These are phyloP conservation scores for Raffaelea ambrosiae DNA, from an alignment of 2,329 filamentous ascomycete species.

Conservation along the genomic window DNA sequence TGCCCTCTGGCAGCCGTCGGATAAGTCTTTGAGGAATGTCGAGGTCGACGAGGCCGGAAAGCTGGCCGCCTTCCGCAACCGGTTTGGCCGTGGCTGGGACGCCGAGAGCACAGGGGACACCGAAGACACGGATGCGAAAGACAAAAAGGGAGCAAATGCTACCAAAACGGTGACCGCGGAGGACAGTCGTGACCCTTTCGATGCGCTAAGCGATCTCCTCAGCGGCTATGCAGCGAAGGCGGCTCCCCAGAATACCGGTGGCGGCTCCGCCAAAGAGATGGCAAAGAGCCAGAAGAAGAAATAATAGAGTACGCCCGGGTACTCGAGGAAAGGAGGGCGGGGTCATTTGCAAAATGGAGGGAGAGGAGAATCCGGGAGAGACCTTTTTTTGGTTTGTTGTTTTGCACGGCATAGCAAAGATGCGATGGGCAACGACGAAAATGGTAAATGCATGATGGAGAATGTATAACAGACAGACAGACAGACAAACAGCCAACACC, in stretches of 20 bases:
- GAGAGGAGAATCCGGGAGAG: no score
- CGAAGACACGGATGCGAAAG: background rate
- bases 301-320: slow-evolving; percentile 40
- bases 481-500: slow-evolving; percentile 1
- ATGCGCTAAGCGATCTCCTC: slow-evolving; percentile 42
- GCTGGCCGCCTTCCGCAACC: slow-evolving; percentile 73
- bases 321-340: no score
- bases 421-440: no score
- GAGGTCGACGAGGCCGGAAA: slow-evolving; percentile 93
- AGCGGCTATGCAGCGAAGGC: slow-evolving; percentile 37
- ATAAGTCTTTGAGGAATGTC: slow-evolving; percentile 72
- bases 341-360: no score
- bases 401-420: background rate
- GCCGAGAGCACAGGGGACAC: slow-evolving; percentile 29
- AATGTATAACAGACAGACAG: background rate
- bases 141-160: slow-evolving; percentile 8
- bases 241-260: slow-evolving; percentile 26
- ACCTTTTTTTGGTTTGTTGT: slow-evolving; percentile 21
- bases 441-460: no score
- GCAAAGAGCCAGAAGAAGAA: slow-evolving; percentile 33
- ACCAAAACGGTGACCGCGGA: slow-evolving; percentile 19
- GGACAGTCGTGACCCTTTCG: slow-evolving; percentile 18
- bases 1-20: slow-evolving; percentile 81
- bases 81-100: slow-evolving; percentile 83
- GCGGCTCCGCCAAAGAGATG: slow-evolving; percentile 29